phyloP scores from a whole-genome alignment of 768 basidiomycete genomes.

The Tulasnella sp. region DNA sequence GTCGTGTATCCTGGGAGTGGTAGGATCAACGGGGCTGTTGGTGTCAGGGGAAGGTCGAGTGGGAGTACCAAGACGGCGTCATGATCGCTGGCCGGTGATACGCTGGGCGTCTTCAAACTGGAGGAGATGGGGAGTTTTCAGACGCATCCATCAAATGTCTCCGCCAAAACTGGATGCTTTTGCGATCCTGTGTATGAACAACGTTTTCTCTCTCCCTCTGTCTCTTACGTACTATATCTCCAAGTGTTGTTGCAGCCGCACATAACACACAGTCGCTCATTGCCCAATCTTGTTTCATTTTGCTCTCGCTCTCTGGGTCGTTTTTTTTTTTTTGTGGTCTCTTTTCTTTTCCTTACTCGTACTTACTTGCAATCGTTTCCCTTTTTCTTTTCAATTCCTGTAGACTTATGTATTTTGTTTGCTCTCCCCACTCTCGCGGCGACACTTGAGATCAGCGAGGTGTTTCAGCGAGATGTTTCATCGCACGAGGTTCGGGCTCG shows the following conservation, averaged over 20 bases:
- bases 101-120: neutral
- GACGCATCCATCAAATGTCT: neutral
- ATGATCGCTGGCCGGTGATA: neutral
- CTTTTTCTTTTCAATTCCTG: neutral
- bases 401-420: conserved; percentile 7
- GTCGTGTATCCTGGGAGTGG: conserved; percentile 16
- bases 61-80: neutral
- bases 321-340: neutral
- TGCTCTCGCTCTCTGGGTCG: neutral
- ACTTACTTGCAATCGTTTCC: neutral
- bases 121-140: neutral
- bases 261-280: neutral
- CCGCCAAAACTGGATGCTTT: neutral
- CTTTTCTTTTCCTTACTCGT: neutral
- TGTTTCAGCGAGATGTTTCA: neutral
- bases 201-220: neutral
- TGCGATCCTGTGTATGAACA: neutral
- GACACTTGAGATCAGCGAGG: conserved; percentile 8
- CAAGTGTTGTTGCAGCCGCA: neutral
- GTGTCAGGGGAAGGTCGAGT: neutral
- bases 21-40: neutral
- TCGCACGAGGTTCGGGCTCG: neutral
- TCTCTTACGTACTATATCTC: neutral
- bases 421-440: conserved; percentile 9
- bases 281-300: neutral